phyloP scores from a whole-genome alignment of 1,139 yeast genomes.

The Candida sanyaensis region DNA sequence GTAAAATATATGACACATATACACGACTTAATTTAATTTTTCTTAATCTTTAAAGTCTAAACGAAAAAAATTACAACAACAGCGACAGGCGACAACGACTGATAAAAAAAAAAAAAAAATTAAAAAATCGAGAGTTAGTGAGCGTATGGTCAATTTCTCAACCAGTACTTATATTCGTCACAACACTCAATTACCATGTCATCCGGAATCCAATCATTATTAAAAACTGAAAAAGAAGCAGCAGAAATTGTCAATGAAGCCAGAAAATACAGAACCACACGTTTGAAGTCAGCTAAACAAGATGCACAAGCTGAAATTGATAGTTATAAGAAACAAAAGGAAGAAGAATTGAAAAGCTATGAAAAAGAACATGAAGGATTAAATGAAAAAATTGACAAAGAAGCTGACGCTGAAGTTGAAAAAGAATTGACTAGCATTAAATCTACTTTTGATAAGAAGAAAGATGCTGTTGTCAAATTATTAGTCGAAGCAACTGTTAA shows the following conservation, averaged over 20 bases:
- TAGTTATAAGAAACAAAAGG: slow-evolving; percentile 83
- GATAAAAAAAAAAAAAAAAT: not conserved
- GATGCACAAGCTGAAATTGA: slow-evolving; percentile 92
- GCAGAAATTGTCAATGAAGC: slow-evolving; percentile 93
- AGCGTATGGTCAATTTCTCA: not conserved
- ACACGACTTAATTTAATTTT: slow-evolving; percentile 2
- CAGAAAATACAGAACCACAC: slow-evolving; percentile 80
- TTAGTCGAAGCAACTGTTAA: slow-evolving; percentile 77
- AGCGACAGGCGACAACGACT: not conserved
- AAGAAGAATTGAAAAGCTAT: slow-evolving; percentile 71
- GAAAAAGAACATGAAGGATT: slow-evolving; percentile 71
- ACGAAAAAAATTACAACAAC: not conserved
- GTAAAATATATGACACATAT: not conserved
- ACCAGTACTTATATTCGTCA: not conserved
- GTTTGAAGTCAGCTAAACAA: slow-evolving; percentile 89
- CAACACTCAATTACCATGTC: slow-evolving; percentile 23
- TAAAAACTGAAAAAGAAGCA: slow-evolving; percentile 91
- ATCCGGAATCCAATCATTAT: slow-evolving; percentile 40
- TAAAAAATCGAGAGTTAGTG: not conserved
- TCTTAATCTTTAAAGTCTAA: too few species aligned
- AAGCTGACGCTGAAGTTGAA: slow-evolving; percentile 67
- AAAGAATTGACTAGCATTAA: slow-evolving; percentile 62
- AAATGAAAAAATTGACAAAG: slow-evolving; percentile 67
- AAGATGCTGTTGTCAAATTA: slow-evolving; percentile 67
- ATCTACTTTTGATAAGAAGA: slow-evolving; percentile 62